Conservation (phyloP, 495 filamentous ascomycete species). For the Aspergillus bertholletiae region DNA sequence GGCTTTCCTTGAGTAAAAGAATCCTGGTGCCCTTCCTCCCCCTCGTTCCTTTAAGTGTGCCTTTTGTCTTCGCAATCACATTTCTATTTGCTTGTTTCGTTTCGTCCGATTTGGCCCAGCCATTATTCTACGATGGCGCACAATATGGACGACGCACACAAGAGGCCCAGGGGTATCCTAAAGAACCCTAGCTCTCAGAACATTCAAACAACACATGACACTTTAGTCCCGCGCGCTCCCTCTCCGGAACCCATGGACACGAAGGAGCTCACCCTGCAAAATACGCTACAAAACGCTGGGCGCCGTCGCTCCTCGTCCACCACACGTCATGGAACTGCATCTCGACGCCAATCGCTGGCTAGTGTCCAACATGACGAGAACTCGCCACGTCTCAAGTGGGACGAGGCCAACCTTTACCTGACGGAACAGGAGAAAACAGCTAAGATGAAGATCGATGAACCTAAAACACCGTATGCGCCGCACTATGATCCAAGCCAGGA, state of each 20-base stretch:
- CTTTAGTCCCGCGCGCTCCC: conserved; percentile 25
- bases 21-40: neutral
- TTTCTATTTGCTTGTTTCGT: neutral
- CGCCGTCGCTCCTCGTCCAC: conserved; percentile 79
- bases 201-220: conserved; percentile 28
- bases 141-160: conserved; percentile 38
- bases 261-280: conserved; percentile 86
- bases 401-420: conserved; percentile 94
- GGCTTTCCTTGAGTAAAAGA: neutral
- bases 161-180: conserved; percentile 86
- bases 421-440: conserved; percentile 91
- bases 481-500: conserved; percentile 89
- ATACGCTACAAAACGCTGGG: conserved; percentile 92
- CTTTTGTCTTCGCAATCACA: neutral
- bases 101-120: neutral
- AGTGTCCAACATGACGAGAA: conserved; percentile 50
- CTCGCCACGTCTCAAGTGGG: conserved; percentile 85
- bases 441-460: conserved; percentile 98
- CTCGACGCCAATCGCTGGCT: conserved; percentile 64
- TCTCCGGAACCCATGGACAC: conserved; percentile 39
- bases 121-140: conserved; percentile 25
- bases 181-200: conserved; percentile 70
- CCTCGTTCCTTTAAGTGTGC: neutral
- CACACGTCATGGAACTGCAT: conserved; percentile 52
- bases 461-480: conserved; percentile 92